Conservation (phyloP, 164 flowering plant species). For the Kalanchoe fedtschenkoi region DNA sequence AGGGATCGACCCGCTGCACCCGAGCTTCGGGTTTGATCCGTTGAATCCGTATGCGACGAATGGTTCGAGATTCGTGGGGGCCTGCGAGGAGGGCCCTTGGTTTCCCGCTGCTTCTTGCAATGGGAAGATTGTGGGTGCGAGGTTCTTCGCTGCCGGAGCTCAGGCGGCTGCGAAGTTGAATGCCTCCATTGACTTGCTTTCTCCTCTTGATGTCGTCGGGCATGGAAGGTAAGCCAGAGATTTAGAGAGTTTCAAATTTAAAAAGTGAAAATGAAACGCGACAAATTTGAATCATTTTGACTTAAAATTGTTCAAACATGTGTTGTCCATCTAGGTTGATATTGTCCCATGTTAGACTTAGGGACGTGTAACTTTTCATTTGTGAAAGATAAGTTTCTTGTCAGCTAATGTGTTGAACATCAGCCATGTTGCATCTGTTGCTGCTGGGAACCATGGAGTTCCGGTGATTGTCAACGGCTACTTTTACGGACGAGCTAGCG, state of each 20-base stretch:
- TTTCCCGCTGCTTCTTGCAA: slow-evolving; percentile 69
- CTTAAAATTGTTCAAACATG: too few relatives aligned
- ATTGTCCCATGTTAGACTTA: neutral
- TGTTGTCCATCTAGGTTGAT: too few relatives aligned
- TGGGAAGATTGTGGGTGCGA: slow-evolving; percentile 81
- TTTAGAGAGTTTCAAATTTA: too few relatives aligned
- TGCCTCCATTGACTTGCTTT: slow-evolving; percentile 48
- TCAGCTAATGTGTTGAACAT: neutral
- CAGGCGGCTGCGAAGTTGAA: slow-evolving; percentile 45
- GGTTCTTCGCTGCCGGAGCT: slow-evolving; percentile 82
- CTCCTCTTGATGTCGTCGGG: slow-evolving; percentile 91
- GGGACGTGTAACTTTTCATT: neutral
- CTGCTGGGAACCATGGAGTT: slow-evolving; percentile 76
- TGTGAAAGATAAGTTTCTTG: neutral
- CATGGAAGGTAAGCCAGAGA: slow-evolving; percentile 73
- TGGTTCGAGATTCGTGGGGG: slow-evolving; percentile 41
- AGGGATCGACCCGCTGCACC: slow-evolving; percentile 74
- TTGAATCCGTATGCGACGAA: slow-evolving; percentile 21
- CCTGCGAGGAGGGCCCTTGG: slow-evolving; percentile 59
- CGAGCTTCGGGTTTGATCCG: slow-evolving; percentile 65
- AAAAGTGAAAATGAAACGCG: too few relatives aligned
- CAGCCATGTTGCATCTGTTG: slow-evolving; percentile 88
- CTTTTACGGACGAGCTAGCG: slow-evolving; percentile 72
- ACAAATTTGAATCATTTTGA: too few relatives aligned
- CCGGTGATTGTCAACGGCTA: slow-evolving; percentile 72